These are phyloP conservation scores for Anaeromyces robustus DNA, from an alignment of 192 early-diverging fungal species.

Conservation along the genomic window DNA sequence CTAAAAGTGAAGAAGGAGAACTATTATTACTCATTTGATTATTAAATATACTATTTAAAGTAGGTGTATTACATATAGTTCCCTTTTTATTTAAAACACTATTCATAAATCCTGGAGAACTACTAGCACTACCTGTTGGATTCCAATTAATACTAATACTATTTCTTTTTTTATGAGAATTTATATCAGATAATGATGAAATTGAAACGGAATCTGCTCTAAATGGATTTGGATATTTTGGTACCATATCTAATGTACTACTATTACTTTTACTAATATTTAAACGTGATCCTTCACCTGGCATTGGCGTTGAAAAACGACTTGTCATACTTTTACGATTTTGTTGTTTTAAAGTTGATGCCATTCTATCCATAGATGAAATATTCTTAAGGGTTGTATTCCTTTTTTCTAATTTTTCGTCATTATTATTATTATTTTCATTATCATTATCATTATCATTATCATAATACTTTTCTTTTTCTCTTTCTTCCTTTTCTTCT, in stretches of 20 bases:
- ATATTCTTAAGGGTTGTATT: too few species aligned
- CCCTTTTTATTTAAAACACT: not conserved
- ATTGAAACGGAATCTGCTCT: not conserved
- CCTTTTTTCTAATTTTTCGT: too few species aligned
- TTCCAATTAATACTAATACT: not conserved
- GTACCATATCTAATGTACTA: not conserved
- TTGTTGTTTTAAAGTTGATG: not conserved
- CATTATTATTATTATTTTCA: too few species aligned
- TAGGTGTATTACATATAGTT: not conserved
- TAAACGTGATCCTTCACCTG: not conserved
- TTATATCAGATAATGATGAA: not conserved
- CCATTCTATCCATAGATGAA: too few species aligned
- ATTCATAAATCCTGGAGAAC: not conserved
- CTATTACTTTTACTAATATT: not conserved
- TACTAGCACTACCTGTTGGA: not conserved
- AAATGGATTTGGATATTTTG: not conserved
- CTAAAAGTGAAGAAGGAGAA: not conserved
- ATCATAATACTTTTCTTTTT: too few species aligned
- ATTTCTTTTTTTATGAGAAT: not conserved
- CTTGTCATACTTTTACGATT: not conserved
- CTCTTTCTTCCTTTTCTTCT: too few species aligned
- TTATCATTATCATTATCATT: too few species aligned
- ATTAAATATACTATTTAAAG: not conserved
- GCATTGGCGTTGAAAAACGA: not conserved
- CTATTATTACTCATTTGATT: not conserved